Conservation (phyloP, 768 basidiomycete genomes). For the Myochromella boudieri region DNA sequence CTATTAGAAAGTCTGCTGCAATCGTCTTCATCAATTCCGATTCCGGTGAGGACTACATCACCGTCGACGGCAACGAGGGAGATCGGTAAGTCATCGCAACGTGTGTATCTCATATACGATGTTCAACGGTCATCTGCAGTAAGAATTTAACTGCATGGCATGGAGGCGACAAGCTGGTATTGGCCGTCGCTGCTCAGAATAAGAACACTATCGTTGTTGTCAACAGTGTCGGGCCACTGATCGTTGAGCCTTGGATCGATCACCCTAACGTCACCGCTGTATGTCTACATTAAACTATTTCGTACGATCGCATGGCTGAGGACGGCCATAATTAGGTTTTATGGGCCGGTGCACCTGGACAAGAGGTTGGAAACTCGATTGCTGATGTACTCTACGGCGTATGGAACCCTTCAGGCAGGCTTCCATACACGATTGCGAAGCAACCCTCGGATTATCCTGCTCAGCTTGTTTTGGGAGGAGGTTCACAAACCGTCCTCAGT, state of each 20-base stretch:
- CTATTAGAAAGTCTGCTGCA: slow-evolving; percentile 54
- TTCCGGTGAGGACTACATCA: slow-evolving; percentile 83
- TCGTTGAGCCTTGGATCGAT: slow-evolving; percentile 67
- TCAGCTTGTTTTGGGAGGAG: slow-evolving; percentile 39
- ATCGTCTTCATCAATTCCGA: slow-evolving; percentile 83
- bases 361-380: slow-evolving; percentile 71
- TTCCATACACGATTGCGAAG: slow-evolving; percentile 79
- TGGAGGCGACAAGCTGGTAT: slow-evolving; percentile 68
- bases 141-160: slow-evolving; percentile 77
- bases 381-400: slow-evolving; percentile 70
- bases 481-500: slow-evolving; percentile 36
- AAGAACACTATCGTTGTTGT: slow-evolving; percentile 73
- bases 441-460: slow-evolving; percentile 56
- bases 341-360: slow-evolving; percentile 69
- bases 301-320: slow-evolving; percentile 21
- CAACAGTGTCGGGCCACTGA: slow-evolving; percentile 61
- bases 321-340: slow-evolving; percentile 35
- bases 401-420: slow-evolving; percentile 65
- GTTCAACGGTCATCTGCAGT: slow-evolving; percentile 21
- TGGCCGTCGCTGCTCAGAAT: slow-evolving; percentile 63
- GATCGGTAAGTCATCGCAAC: slow-evolving; percentile 47
- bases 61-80: slow-evolving; percentile 76
- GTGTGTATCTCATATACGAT: not conserved
- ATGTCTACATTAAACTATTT: slow-evolving; percentile 24
- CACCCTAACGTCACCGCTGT: slow-evolving; percentile 74